A percentile compares a stretch with the other conserved stretches of the same genome.
These are phyloP conservation scores for Zalaria obscura DNA, from an alignment of 2,329 filamentous ascomycete species.

Conservation along the genomic window DNA sequence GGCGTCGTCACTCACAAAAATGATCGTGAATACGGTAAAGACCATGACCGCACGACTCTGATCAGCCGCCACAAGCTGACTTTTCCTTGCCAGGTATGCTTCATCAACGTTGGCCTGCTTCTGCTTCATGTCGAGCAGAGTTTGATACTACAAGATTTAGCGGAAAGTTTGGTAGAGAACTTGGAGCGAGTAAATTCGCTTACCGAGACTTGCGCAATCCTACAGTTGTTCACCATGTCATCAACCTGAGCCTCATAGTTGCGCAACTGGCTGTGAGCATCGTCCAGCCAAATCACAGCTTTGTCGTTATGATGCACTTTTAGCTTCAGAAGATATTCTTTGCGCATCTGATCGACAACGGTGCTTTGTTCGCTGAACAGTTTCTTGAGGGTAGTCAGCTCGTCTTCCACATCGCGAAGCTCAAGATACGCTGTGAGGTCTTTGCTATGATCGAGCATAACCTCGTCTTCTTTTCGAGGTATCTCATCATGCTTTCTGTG, in stretches of 20 bases:
- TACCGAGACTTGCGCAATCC: conserved; percentile 42
- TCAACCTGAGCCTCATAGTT: conserved; percentile 40
- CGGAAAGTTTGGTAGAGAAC: no score
- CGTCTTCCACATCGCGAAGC: conserved; percentile 50
- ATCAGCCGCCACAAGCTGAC: conserved; percentile 47
- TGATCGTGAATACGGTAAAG: conserved; percentile 40
- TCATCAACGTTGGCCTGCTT: conserved; percentile 54
- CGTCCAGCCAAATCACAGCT: background rate
- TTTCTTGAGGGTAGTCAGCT: conserved; percentile 41
- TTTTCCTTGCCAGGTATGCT: conserved; percentile 46
- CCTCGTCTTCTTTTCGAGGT: conserved; percentile 32
- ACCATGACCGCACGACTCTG: conserved; percentile 49
- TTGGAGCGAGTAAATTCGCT: conserved; percentile 9
- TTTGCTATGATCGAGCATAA: conserved; percentile 38
- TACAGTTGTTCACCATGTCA: conserved; percentile 46
- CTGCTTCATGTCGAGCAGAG: conserved; percentile 52
- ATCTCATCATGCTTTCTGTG: conserved; percentile 23
- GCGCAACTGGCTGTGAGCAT: conserved; percentile 33
- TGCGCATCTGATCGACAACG: conserved; percentile 28
- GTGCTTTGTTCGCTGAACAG: conserved; percentile 44
- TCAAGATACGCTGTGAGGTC: conserved; percentile 50
- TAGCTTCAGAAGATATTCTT: conserved; percentile 3
- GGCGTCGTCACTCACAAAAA: conserved; percentile 29
- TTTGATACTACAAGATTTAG: conserved; percentile 35
- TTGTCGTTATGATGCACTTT: background rate